A percentile compares a stretch with the other conserved stretches of the same genome.
Conservation (phyloP, 768 basidiomycete genomes). For the Kwoniella bestiolae region DNA sequence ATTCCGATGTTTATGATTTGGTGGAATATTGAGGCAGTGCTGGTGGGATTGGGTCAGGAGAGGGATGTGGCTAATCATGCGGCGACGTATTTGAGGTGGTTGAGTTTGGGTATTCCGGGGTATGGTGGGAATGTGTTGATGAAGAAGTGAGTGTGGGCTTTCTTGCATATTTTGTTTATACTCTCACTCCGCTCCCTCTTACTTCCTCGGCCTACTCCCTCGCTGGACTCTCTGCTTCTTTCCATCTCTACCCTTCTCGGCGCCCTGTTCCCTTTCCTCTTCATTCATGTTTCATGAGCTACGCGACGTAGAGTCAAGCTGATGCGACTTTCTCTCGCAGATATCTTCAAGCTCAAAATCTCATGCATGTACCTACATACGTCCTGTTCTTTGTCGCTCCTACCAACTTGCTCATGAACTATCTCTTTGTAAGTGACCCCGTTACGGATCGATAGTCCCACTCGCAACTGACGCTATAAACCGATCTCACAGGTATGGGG, state of each 20-base stretch:
- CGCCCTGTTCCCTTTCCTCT: no score
- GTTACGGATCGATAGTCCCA: not conserved
- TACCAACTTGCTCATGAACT: conserved; percentile 81
- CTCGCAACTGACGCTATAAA: not conserved
- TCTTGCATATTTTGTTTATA: no score
- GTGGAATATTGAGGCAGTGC: conserved; percentile 78
- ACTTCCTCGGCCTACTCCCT: no score
- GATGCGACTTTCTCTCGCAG: conserved; percentile 41
- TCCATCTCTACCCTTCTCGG: no score
- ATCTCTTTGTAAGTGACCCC: conserved; percentile 65
- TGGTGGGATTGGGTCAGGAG: conserved; percentile 67
- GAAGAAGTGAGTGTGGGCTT: conserved; percentile 60
- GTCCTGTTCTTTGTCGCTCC: conserved; percentile 83
- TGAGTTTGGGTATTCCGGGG: conserved; percentile 78
- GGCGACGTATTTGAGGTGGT: conserved; percentile 73
- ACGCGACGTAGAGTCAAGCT: not conserved
- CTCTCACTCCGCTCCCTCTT: no score
- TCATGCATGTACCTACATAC: conserved; percentile 82
- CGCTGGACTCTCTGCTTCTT: no score
- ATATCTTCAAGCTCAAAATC: conserved; percentile 83
- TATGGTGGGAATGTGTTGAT: conserved; percentile 67
- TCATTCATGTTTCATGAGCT: no score
- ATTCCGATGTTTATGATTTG: conserved; percentile 70
- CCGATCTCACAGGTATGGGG: conserved; percentile 70
- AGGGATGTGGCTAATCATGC: conserved; percentile 81